Conservation (phyloP, 148 eudicot species). For the Persicaria tinctoria region DNA sequence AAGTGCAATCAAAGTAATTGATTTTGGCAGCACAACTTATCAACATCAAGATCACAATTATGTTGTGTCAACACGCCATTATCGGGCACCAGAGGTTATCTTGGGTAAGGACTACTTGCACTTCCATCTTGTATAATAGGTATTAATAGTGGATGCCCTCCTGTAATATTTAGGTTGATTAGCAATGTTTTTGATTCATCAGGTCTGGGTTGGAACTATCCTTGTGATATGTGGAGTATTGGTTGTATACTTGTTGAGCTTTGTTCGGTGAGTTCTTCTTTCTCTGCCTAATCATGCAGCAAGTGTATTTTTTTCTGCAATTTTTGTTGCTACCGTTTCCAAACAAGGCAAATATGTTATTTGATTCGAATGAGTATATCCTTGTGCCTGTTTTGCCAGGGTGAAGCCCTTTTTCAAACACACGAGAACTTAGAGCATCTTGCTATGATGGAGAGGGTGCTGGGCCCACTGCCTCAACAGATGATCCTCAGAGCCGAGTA, state of each 20-base stretch:
- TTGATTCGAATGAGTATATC: not conserved
- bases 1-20: conserved; percentile 90
- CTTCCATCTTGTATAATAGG: not conserved
- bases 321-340: not conserved
- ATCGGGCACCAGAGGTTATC: conserved; percentile 95
- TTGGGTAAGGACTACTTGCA: conserved; percentile 45
- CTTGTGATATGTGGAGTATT: conserved; percentile 88
- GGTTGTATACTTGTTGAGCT: conserved; percentile 89
- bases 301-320: not conserved
- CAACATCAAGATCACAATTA: conserved; percentile 75
- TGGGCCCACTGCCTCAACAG: conserved; percentile 72
- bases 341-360: not conserved
- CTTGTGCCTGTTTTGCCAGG: conserved; percentile 28
- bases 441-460: conserved; percentile 34
- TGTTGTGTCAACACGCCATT: conserved; percentile 81
- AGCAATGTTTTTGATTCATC: conserved; percentile 15
- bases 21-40: conserved; percentile 84
- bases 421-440: conserved; percentile 85
- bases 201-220: conserved; percentile 88
- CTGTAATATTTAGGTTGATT: not conserved
- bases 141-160: not conserved
- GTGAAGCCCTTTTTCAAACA: conserved; percentile 72
- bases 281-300: not conserved
- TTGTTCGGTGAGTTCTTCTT: conserved; percentile 46
- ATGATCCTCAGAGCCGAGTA: conserved; percentile 60